Percentiles rank a stretch among this genome's conserved stretches.
These are phyloP conservation scores for Xanthoparmelia taractica DNA, from an alignment of 495 filamentous ascomycete genomes.

Conservation along the genomic window DNA sequence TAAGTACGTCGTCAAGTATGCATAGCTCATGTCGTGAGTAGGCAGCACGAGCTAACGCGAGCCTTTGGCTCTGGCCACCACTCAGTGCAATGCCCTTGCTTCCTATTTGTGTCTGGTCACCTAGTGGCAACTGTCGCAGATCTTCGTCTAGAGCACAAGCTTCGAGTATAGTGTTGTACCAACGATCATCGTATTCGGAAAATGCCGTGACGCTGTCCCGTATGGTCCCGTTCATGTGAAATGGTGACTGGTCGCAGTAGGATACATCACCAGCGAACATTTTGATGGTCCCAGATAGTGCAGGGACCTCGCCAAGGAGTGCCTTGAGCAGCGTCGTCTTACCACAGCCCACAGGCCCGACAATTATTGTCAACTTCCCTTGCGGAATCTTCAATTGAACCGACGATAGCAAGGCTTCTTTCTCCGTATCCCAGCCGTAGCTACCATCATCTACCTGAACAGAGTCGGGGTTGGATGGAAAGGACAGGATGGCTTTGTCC, in stretches of 20 bases:
- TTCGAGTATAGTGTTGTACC: slow-evolving; percentile 57
- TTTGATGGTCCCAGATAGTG: slow-evolving; percentile 36
- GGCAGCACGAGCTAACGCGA: slow-evolving; percentile 52
- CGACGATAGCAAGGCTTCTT: slow-evolving; percentile 38
- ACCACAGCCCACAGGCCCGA: slow-evolving; percentile 55
- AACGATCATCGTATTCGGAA: slow-evolving; percentile 44
- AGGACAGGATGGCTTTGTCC: background rate
- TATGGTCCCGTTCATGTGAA: slow-evolving; percentile 53
- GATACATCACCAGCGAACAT: slow-evolving; percentile 37
- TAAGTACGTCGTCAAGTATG: slow-evolving; percentile 54
- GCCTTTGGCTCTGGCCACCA: slow-evolving; percentile 60
- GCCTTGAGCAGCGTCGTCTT: slow-evolving; percentile 53
- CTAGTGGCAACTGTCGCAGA: slow-evolving; percentile 45
- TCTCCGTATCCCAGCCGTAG: slow-evolving; percentile 46
- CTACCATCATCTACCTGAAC: slow-evolving; percentile 35
- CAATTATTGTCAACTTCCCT: slow-evolving; percentile 43
- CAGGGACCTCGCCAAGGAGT: slow-evolving; percentile 49
- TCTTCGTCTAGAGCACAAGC: slow-evolving; percentile 56
- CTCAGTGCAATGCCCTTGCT: slow-evolving; percentile 57
- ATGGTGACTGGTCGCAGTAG: slow-evolving; percentile 47
- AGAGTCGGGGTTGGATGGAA: slow-evolving; percentile 2
- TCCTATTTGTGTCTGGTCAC: slow-evolving; percentile 53
- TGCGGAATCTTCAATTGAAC: slow-evolving; percentile 37
- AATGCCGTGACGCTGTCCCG: slow-evolving; percentile 51
- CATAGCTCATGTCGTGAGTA: slow-evolving; percentile 49